Evolutionary conservation across 148 eudicot genomes (phyloP).

Genomic region (Vaccinium vitisidaea): DNA sequence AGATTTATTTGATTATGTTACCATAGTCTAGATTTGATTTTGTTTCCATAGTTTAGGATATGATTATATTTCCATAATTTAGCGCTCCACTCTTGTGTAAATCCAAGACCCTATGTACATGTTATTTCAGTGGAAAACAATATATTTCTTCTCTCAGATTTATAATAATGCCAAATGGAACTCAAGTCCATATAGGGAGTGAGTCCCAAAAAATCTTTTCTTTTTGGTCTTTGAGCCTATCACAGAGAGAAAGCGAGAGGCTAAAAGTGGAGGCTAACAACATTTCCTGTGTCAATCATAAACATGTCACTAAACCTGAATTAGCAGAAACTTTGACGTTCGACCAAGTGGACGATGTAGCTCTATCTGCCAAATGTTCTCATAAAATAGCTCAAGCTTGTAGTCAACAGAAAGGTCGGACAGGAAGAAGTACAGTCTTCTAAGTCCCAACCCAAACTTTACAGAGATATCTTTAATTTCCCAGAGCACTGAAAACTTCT

Average conservation of each 20-base stretch:
- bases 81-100: too few species aligned
- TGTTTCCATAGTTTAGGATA: too few species aligned
- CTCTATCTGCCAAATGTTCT: slow-evolving; percentile 59
- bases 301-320: slow-evolving; percentile 43
- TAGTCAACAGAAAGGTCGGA: slow-evolving; percentile 11
- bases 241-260: background rate
- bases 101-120: too few species aligned
- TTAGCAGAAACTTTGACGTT: slow-evolving; percentile 38
- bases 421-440: slow-evolving; percentile 21
- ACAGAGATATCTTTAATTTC: slow-evolving; percentile 2
- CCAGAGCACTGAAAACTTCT: slow-evolving; percentile 25
- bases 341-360: slow-evolving; percentile 34
- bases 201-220: too few species aligned
- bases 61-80: too few species aligned
- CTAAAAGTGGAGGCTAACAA: background rate
- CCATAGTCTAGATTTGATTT: too few species aligned
- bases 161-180: too few species aligned
- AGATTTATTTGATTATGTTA: too few species aligned
- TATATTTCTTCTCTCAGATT: too few species aligned
- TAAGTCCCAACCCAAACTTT: slow-evolving; percentile 26
- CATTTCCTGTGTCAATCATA: too few species aligned
- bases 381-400: slow-evolving; percentile 39
- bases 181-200: background rate
- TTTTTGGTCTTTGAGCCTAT: too few species aligned
- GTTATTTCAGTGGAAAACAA: too few species aligned